phyloP scores from a whole-genome alignment of 164 flowering plant species.

The Vitis vinifera region ASM3070453v1 NC_081822.1:4146001-4146500 shows the following conservation, averaged over 20 bases:
- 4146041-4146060: slow-evolving; percentile 99
- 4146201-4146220: slow-evolving; percentile 90
- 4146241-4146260: slow-evolving; percentile 91
- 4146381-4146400: not conserved
- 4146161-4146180: not conserved
- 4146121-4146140: not conserved
- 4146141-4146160: not conserved
- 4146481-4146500: no score
- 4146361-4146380: no score
- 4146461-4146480: no score
- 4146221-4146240: slow-evolving; percentile 95
- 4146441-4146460: no score
- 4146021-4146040: slow-evolving; percentile 80
- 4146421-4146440: no score
- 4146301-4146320: slow-evolving; percentile 64
- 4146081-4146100: slow-evolving; percentile 95
- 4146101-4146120: slow-evolving; percentile 60
- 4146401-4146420: no score
- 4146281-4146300: slow-evolving; percentile 98
- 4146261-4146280: slow-evolving; percentile 86
- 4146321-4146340: not conserved
- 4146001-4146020: slow-evolving; percentile 90
- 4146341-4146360: not conserved
- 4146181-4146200: slow-evolving; percentile 89
- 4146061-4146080: slow-evolving; percentile 97